Base-by-base conservation (phyloP, 75 land plant species). In the Selaginella moellendorffii region DNA sequence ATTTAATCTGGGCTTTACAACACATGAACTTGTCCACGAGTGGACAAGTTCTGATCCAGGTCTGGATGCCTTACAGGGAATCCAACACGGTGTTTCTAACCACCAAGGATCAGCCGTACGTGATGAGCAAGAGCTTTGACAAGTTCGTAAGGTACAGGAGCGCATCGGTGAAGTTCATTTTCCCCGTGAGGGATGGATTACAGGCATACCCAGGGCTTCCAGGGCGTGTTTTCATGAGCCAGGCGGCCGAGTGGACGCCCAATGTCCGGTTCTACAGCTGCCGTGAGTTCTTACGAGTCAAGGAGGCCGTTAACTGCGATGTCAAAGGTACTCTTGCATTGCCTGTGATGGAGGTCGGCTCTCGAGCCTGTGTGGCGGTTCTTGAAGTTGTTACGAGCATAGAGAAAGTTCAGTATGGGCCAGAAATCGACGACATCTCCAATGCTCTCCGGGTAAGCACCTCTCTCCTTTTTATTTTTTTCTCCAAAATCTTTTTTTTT, bases 201-300 rank as follows among this genome's bases (percentile, higher is more conserved):
- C 58, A 66, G 2, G 23, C 21, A 0, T 65, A 52, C 18, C 59
- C 60, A 67, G 98, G 90, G 19, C 76, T 93, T 68, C 96, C 90
- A 0, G 96, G 96, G 1, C 70, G 96, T 22, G 98, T 88, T 1
- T 93, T 85, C 60, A 21, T 75, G 30, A 74, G 72, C 24, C 80
- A 80, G 60, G 53, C 72, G 26, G 87, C 98, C 1, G 98, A 93
- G 64, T 93, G 98, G 98, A 83, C 90, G 2, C 96, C 98, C 23
- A 81, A 93, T 72, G 98, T 93, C 36, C 78, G 75, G 56, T 80
- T 72, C 30, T 93, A 85, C 62, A 81, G 70, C 30, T 67, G 75
- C 26, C 72, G 69, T 26, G 98, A 93, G 64, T 93, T 73, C 54
- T 74, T 80, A 17, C 68, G 98, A 20, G 75, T 88, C 5, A 28